Evolutionary conservation across 768 basidiomycete species (phyloP).

Genomic region (Fistulinella prunicolor): DNA sequence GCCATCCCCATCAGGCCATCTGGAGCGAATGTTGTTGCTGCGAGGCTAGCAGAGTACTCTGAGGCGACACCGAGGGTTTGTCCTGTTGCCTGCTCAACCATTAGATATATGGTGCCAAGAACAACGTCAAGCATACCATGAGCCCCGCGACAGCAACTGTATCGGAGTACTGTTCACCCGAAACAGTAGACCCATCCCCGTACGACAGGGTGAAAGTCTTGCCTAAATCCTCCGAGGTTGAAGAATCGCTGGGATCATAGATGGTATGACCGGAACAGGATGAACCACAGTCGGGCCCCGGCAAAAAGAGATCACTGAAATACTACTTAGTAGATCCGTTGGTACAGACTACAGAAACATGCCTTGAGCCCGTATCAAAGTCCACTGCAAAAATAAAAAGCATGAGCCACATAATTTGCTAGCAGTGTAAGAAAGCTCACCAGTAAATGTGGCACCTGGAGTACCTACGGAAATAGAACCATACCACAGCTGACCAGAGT

Average conservation of each 20-base stretch:
- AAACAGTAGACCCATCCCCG: not conserved
- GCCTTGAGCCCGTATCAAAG: constrained; percentile 29
- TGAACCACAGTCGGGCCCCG: constrained; percentile 19
- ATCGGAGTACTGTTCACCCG: constrained; percentile 11
- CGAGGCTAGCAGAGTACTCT: constrained; percentile 5
- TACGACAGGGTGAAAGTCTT: not conserved
- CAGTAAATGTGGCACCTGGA: not conserved
- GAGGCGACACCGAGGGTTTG: constrained; percentile 18
- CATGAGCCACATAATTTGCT: not conserved
- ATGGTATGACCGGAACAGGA: constrained; percentile 29
- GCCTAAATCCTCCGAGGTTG: constrained; percentile 2
- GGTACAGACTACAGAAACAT: not conserved
- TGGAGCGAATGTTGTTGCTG: constrained; percentile 1
- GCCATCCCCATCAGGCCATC: constrained; percentile 41
- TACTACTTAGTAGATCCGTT: not conserved
- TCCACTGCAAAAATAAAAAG: constrained; percentile 8
- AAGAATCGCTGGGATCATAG: constrained; percentile 28
- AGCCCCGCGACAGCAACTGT: constrained; percentile 10
- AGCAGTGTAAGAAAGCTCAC: not conserved
- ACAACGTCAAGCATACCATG: not conserved
- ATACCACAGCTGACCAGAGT: constrained; percentile 7
- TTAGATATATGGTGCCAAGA: constrained; percentile 1
- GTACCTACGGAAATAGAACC: constrained; percentile 12
- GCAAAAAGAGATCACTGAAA: constrained; percentile 27
- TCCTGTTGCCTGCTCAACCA: not conserved